phyloP scores from a whole-genome alignment of 2,329 filamentous ascomycete species.

The Pseudocercospora fijiensis region DNA sequence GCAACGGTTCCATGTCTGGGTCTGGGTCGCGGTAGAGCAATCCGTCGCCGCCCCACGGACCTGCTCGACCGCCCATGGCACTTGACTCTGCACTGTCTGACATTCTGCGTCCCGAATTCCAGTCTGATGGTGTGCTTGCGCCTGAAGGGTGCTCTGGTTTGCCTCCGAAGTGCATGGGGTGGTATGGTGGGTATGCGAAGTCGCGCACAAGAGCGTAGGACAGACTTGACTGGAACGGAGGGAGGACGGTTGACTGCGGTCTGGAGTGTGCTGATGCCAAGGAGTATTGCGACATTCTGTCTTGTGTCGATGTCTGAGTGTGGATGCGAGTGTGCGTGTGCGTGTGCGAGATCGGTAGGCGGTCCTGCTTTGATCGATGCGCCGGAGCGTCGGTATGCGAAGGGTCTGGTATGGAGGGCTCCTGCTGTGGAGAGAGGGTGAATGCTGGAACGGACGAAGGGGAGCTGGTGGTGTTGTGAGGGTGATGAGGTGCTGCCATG shows the following conservation, averaged over 20 bases:
- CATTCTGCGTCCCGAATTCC: slow-evolving; percentile 70
- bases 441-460: slow-evolving; percentile 12
- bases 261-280: slow-evolving; percentile 63
- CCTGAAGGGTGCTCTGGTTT: slow-evolving; percentile 75
- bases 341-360: slow-evolving; percentile 14
- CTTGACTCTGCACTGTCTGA: slow-evolving; percentile 60
- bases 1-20: slow-evolving; percentile 33
- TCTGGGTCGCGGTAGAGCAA: slow-evolving; percentile 32
- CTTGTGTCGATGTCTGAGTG: slow-evolving; percentile 56
- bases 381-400: slow-evolving; percentile 9
- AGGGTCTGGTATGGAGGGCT: neutral
- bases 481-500: slow-evolving; percentile 1
- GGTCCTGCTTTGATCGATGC: slow-evolving; percentile 15
- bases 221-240: slow-evolving; percentile 79
- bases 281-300: slow-evolving; percentile 81
- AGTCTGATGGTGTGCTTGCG: slow-evolving; percentile 82
- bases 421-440: slow-evolving; percentile 9
- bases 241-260: slow-evolving; percentile 77
- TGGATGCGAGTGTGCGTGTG: slow-evolving; percentile 54
- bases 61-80: slow-evolving; percentile 42
- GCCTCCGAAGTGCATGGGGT: slow-evolving; percentile 94
- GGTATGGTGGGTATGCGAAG: slow-evolving; percentile 81
- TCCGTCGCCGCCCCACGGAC: slow-evolving; percentile 45
- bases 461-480: slow-evolving; percentile 7
- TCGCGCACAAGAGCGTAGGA: slow-evolving; percentile 89